A percentile compares a stretch with the other conserved stretches of the same genome.
These are phyloP conservation scores for Boletus edulis DNA, from an alignment of 768 basidiomycete genomes.

Conservation along the genomic window DNA sequence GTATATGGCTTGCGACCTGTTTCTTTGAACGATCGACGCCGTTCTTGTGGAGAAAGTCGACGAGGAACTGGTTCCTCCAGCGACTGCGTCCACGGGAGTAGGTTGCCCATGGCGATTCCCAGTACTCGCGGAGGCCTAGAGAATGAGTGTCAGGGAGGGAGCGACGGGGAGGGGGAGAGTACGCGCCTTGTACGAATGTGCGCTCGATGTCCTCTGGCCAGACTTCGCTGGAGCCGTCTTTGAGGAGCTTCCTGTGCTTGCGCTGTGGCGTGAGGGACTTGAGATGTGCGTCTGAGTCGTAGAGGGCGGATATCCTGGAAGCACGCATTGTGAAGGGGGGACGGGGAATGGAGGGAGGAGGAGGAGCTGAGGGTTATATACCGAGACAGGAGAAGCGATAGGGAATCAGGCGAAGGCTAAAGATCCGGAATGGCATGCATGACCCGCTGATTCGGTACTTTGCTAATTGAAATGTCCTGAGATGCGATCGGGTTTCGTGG, in stretches of 20 bases:
- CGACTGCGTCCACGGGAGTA: conserved; percentile 76
- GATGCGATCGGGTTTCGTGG: conserved; percentile 30
- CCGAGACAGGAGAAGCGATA: conserved; percentile 4
- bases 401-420: conserved; percentile 28
- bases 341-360: not conserved
- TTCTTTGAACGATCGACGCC: conserved; percentile 78
- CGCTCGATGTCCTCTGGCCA: conserved; percentile 81
- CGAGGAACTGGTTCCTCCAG: conserved; percentile 84
- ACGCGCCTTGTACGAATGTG: conserved; percentile 70
- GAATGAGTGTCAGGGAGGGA: not conserved
- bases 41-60: conserved; percentile 70
- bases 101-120: conserved; percentile 78
- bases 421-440: conserved; percentile 46
- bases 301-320: conserved; percentile 15
- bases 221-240: conserved; percentile 74
- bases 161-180: not conserved
- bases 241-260: conserved; percentile 82
- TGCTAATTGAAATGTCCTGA: conserved; percentile 34
- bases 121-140: conserved; percentile 71
- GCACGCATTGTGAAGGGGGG: conserved; percentile 24
- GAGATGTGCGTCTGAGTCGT: conserved; percentile 16
- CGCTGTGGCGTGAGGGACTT: conserved; percentile 61
- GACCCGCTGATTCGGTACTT: conserved; percentile 25
- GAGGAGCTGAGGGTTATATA: conserved; percentile 32
- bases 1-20: conserved; percentile 88